A percentile compares a stretch with the other conserved stretches of the same genome.
Evolutionary conservation across 2,329 filamentous ascomycete genomes (phyloP).

Genomic region (Aspergillus sojae): DNA sequence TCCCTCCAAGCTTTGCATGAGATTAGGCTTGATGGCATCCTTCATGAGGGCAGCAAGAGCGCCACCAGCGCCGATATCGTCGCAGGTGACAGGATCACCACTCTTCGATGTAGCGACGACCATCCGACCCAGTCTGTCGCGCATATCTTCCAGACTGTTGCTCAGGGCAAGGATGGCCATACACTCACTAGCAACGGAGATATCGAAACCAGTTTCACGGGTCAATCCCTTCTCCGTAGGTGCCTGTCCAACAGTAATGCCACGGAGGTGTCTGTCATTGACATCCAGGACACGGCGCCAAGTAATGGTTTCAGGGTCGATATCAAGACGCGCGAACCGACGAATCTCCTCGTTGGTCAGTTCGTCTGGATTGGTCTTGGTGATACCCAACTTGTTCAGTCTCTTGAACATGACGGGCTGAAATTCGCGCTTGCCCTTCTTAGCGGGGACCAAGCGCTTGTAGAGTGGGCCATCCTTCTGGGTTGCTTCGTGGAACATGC

Average conservation of each 20-base stretch:
- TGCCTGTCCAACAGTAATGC: constrained; percentile 84
- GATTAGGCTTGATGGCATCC: constrained; percentile 97
- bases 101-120: constrained; percentile 84
- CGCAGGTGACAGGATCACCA: constrained; percentile 91
- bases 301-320: constrained; percentile 95
- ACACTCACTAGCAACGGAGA: constrained; percentile 94
- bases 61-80: constrained; percentile 90
- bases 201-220: constrained; percentile 92
- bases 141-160: constrained; percentile 83
- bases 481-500: constrained; percentile 96
- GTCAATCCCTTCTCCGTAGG: constrained; percentile 87
- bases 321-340: constrained; percentile 90
- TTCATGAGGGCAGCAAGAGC: constrained; percentile 94
- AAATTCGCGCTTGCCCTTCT: constrained; percentile 88
- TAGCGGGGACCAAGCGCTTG: constrained; percentile 81
- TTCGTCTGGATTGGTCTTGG: constrained; percentile 90
- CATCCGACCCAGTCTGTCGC: constrained; percentile 92
- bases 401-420: constrained; percentile 89
- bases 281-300: constrained; percentile 96
- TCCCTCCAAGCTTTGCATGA: constrained; percentile 97
- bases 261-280: constrained; percentile 90
- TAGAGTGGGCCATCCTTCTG: constrained; percentile 90
- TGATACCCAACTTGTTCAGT: constrained; percentile 91
- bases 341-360: constrained; percentile 86
- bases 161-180: constrained; percentile 97